Conservation (phyloP, 2,329 filamentous ascomycete species). For the Hypoxylon sp. region DNA sequence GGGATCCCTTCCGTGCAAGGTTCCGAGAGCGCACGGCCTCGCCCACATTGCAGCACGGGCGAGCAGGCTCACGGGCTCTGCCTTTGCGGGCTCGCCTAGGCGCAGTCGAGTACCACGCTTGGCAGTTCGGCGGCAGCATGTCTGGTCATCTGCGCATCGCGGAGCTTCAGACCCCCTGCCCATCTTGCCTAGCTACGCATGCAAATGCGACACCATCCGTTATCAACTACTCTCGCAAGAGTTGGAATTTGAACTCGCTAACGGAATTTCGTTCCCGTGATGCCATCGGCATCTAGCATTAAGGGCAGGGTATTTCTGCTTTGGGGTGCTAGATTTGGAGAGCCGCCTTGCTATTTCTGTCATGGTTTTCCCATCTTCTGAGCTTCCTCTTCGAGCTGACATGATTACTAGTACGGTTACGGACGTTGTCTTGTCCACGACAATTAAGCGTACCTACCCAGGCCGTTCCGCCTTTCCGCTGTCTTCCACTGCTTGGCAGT, state of each 20-base stretch:
- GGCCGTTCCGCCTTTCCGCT: conserved; percentile 31
- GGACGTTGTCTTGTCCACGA: conserved; percentile 10
- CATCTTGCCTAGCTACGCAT: conserved; percentile 27
- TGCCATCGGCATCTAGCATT: conserved; percentile 29
- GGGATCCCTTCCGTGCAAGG: conserved; percentile 5
- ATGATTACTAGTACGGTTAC: conserved; percentile 36
- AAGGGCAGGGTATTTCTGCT: conserved; percentile 9
- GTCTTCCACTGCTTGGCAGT: conserved; percentile 26
- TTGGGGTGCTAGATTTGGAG: conserved; percentile 28
- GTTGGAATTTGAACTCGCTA: conserved; percentile 24
- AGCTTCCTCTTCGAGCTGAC: conserved; percentile 38
- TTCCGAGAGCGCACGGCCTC: conserved; percentile 8
- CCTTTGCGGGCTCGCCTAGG: conserved; percentile 10
- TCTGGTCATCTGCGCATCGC: conserved; percentile 33
- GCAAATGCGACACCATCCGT: conserved; percentile 33
- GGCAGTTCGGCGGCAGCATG: conserved; percentile 19
- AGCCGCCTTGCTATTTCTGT: conserved; percentile 30
- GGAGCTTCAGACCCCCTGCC: conserved; percentile 31
- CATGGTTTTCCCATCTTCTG: conserved; percentile 11
- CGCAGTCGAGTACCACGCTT: conserved; percentile 20
- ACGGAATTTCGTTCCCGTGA: conserved; percentile 31
- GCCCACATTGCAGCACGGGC: conserved; percentile 7
- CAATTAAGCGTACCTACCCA: conserved; percentile 22
- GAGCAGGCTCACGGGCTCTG: neutral
- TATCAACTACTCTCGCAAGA: conserved; percentile 23